These are phyloP conservation scores for Nicotiana benthamiana DNA, from an alignment of 257 asterid species.

Conservation along the genomic window DNA sequence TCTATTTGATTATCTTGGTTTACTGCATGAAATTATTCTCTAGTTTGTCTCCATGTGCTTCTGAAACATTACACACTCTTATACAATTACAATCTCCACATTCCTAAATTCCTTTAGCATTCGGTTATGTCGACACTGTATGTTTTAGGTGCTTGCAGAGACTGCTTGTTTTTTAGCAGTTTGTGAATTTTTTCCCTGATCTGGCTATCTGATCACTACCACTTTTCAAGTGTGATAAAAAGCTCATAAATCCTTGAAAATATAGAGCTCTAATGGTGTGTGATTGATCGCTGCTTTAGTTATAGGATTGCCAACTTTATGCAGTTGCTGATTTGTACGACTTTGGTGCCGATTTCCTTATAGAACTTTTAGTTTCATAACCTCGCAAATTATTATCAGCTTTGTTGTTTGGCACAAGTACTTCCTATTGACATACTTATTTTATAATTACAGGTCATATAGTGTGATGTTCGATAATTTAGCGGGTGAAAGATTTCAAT, in stretches of 20 bases:
- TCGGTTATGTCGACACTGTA: not conserved
- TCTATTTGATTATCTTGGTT: not conserved
- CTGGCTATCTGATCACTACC: not conserved
- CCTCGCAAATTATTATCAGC: no score
- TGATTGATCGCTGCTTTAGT: no score
- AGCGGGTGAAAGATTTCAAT: no score
- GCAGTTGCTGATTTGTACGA: no score
- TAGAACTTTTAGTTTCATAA: no score
- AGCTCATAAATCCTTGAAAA: not conserved
- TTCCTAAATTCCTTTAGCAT: not conserved
- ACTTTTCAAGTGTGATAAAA: not conserved
- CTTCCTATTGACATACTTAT: no score
- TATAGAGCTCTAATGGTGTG: not conserved
- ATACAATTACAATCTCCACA: not conserved
- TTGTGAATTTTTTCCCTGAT: not conserved
- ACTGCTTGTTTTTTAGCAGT: not conserved
- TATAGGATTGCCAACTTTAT: no score
- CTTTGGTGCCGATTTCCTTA: no score
- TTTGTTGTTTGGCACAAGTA: no score
- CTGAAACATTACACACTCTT: not conserved
- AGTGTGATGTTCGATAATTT: no score
- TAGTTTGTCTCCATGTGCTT: not conserved
- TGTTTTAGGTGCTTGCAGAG: not conserved
- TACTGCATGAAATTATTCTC: slow-evolving; percentile 1
- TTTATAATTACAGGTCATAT: no score